Conservation (phyloP, 2,329 filamentous ascomycete species). For the Lasiodiplodia sp. region DNA sequence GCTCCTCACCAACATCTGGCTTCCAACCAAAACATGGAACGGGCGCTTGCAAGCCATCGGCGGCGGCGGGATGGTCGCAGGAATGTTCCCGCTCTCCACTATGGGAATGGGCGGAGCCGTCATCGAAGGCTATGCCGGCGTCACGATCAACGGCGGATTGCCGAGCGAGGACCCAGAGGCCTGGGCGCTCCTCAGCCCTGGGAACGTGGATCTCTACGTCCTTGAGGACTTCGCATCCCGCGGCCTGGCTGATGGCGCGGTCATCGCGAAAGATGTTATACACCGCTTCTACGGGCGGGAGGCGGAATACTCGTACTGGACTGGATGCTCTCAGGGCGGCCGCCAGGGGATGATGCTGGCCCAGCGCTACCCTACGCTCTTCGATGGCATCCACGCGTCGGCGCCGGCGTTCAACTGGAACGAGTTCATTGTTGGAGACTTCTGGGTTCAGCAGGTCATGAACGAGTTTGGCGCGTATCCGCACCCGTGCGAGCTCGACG, state of each 20-base stretch:
- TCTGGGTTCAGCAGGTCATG: constrained; percentile 44
- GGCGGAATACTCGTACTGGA: constrained; percentile 46
- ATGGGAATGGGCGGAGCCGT: neutral
- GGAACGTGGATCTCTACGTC: constrained; percentile 15
- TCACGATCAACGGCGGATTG: neutral
- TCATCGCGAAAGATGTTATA: constrained; percentile 29
- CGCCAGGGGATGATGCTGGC: constrained; percentile 48
- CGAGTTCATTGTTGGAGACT: constrained; percentile 35
- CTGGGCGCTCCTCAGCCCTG: constrained; percentile 32
- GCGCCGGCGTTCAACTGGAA: constrained; percentile 50
- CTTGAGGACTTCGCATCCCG: constrained; percentile 15
- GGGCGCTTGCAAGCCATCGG: constrained; percentile 34
- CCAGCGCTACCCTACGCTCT: constrained; percentile 47
- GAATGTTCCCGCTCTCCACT: neutral
- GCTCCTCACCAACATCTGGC: constrained; percentile 42
- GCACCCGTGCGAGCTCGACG: constrained; percentile 30
- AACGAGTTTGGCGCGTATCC: constrained; percentile 36
- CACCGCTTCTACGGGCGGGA: constrained; percentile 29
- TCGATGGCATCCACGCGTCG: constrained; percentile 51
- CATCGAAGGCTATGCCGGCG: neutral
- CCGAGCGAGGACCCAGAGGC: neutral
- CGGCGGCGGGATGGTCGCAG: constrained; percentile 33
- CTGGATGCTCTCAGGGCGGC: constrained; percentile 49
- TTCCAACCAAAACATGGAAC: constrained; percentile 41
- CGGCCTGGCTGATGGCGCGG: constrained; percentile 31